Evolutionary conservation across 1,139 yeast species (phyloP), one percentile per base, ranked within the genome.

Genomic region (Eremothecium gossypii): DNA sequence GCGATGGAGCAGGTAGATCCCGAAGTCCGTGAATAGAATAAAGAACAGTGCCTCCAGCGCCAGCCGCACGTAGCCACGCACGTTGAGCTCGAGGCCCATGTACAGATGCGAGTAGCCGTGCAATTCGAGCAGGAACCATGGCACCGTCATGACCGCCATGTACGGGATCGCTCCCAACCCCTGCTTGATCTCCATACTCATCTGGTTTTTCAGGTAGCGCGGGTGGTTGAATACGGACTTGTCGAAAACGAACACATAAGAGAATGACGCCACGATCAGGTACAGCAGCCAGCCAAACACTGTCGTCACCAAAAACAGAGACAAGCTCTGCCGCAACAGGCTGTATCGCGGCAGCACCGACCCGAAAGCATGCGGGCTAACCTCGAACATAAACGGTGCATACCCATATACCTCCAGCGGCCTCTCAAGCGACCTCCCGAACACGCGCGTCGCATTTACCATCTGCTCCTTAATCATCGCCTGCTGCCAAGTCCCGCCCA

Each of bases 141-240:
- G 96, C 14, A 79, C 74, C 0, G 98, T 91, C 52, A 85, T 70
- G 34, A 76, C 49, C 14, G 93, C 93, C 97, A 91, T 91, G 30
- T 70, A 58, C 27, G 98, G 98, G 52, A 91, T 87, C 13, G 97
- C 81, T 13, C 80, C 66, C 45, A 76, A 52, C 1, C 96, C 96
- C 58, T 79, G 81, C 48, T 72, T 67, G 51, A 91, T 83, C 61
- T 91, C 98, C 62, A 85, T 67, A 7, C 74, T 65, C 74, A 91
- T 78, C 67, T 91, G 98, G 66, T 91, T 89, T 64, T 91, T 91
- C 66, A 91, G 74, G 65, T 85, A 91, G 62, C 95, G 77, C 46
- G 98, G 98, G 62, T 91, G 98, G 66, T 91, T 84, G 72, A 91
- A 86, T 46, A 87, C 84, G 45, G 79, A 79, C 57, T 79, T 81